Evolutionary conservation across 2,329 filamentous ascomycete genomes (phyloP).

Genomic region (Hawksworthiomyces lignivorus): DNA sequence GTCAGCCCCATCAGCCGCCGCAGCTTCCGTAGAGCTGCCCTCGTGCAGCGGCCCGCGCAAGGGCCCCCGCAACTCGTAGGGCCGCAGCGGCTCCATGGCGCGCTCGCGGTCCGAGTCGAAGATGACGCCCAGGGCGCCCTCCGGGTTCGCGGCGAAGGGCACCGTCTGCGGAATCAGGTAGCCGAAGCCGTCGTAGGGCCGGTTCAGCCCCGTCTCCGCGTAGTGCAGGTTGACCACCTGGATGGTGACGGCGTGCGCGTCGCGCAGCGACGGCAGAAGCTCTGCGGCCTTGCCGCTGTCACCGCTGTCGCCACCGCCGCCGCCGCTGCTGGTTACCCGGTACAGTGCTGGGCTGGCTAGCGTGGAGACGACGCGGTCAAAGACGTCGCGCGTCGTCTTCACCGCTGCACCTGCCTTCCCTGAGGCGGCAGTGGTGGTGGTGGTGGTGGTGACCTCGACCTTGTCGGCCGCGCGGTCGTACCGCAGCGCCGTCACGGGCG

Average conservation of each 20-base stretch:
- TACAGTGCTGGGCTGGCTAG: slow-evolving; percentile 37
- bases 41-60: slow-evolving; percentile 9
- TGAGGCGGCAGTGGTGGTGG: slow-evolving; percentile 1
- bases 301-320: too few relatives aligned
- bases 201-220: slow-evolving; percentile 52
- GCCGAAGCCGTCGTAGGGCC: slow-evolving; percentile 66
- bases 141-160: slow-evolving; percentile 22
- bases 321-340: slow-evolving; percentile 25
- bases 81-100: slow-evolving; percentile 14
- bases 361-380: slow-evolving; percentile 59
- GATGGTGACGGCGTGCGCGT: slow-evolving; percentile 65
- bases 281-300: slow-evolving; percentile 1
- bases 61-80: not conserved
- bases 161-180: slow-evolving; percentile 75
- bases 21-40: not conserved
- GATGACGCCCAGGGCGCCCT: slow-evolving; percentile 66
- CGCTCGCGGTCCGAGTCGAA: slow-evolving; percentile 66
- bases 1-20: not conserved
- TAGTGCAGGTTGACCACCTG: slow-evolving; percentile 93
- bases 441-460: slow-evolving; percentile 5
- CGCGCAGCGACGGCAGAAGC: slow-evolving; percentile 40
- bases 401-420: too few relatives aligned
- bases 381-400: slow-evolving; percentile 19
- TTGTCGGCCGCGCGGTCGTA: slow-evolving; percentile 21
- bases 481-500: slow-evolving; percentile 39